Base-by-base conservation (phyloP, 768 basidiomycete species). In the Agaricus blazei region DNA sequence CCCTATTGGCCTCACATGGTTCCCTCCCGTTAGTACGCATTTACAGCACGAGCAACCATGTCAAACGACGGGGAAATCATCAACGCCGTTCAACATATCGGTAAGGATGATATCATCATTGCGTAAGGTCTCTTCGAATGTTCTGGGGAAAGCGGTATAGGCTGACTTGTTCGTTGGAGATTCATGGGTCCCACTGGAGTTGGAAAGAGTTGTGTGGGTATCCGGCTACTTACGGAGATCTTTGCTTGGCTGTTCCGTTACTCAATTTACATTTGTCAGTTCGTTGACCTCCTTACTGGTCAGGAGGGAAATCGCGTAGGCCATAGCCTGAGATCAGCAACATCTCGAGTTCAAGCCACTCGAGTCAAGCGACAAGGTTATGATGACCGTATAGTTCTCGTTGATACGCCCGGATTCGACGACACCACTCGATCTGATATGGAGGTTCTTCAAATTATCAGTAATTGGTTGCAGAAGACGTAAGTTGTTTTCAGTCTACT, bases 351-450 rank as follows among this genome's bases (percentile, higher is more conserved):
- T 15, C 63, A 62, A 29, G 67, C 69, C 6, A 65, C 68, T 3
- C 57, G 66, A 8, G 54, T 70, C 1, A 66, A 63, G 41, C 55
- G 58, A 27, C 67, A 52, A 23, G 29, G 37, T 3, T 50, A 50
- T 50, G 54, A 42, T 27, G 48, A 56, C 27, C 45, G 51, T 2
- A 64, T 79, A 44, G 69, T 67, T 2, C 59, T 79, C 6, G 69
- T 79, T n/a, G 77, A 79, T 36, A 70, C 66, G 5, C 68, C 67
- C 7, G 67, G 67, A 2, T 68, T 70, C 57, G 66, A 68, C 31
- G 77, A 78, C 56, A 74, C 71, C 3, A 49, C 57, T 1, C 59
- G 58, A 31, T 67, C 58, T 2, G 61, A 62, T 27, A 51, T 59
- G 48, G 56, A 54, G 29, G 42, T 59, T 31, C 49, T 62, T 43